Evolutionary conservation across 2,329 filamentous ascomycete species (phyloP).

Genomic region (Epichloe sibirici): DNA sequence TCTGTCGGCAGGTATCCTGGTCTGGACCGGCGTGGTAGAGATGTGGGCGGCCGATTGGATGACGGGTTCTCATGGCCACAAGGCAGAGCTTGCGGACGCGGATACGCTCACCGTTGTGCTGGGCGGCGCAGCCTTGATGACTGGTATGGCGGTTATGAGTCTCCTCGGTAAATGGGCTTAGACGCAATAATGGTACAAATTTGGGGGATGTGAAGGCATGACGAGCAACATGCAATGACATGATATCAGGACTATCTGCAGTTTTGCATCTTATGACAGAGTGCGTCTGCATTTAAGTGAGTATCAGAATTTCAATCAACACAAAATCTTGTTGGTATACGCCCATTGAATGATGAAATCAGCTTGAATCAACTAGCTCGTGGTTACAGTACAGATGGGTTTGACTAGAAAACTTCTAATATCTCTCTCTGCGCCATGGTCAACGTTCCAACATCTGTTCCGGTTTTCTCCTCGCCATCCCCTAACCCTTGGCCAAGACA

Average conservation of each 20-base stretch:
- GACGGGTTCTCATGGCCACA: slow-evolving; percentile 27
- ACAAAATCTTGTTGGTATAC: background rate
- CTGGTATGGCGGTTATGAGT: slow-evolving; percentile 58
- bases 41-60: slow-evolving; percentile 72
- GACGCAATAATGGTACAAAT: slow-evolving; percentile 3
- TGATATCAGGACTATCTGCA: background rate
- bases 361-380: background rate
- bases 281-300: background rate
- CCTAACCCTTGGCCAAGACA: background rate
- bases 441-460: background rate
- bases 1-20: slow-evolving; percentile 59
- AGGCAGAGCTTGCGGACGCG: slow-evolving; percentile 40
- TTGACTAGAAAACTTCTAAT: background rate
- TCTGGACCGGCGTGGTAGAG: slow-evolving; percentile 72
- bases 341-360: background rate
- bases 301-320: background rate
- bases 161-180: slow-evolving; percentile 65
- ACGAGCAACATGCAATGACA: background rate
- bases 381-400: background rate
- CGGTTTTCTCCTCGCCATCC: background rate
- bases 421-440: background rate
- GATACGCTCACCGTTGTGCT: slow-evolving; percentile 33
- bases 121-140: slow-evolving; percentile 41
- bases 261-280: background rate
- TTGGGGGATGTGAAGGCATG: background rate